Percentiles rank a stretch among this genome's conserved stretches.
Conservation (phyloP, 169 alveolate genomes). For the Cryptosporidium viatorum region DNA sequence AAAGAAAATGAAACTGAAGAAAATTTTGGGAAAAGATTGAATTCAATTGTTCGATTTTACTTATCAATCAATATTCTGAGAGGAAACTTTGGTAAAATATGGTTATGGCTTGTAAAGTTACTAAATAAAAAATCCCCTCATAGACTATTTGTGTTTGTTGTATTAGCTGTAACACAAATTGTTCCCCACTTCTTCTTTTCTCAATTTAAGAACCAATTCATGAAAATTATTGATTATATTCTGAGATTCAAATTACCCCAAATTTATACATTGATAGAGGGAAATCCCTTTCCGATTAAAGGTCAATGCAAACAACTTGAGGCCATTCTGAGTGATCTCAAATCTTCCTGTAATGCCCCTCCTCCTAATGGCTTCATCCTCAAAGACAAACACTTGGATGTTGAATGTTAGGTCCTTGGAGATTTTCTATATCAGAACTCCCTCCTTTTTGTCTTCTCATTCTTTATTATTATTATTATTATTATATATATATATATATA, state of each 20-base stretch:
- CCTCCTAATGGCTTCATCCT: slow-evolving; percentile 68
- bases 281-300: slow-evolving; percentile 55
- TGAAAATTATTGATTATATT: slow-evolving; percentile 53
- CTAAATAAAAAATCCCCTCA: slow-evolving; percentile 38
- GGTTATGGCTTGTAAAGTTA: slow-evolving; percentile 70
- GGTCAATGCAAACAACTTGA: slow-evolving; percentile 56
- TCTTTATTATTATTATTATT: neutral
- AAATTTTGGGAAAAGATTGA: slow-evolving; percentile 27
- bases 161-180: slow-evolving; percentile 21
- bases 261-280: slow-evolving; percentile 2
- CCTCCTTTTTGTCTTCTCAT: neutral
- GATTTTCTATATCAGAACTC: neutral
- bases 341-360: slow-evolving; percentile 5
- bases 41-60: slow-evolving; percentile 42
- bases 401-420: slow-evolving; percentile 31
- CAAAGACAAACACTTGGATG: slow-evolving; percentile 58
- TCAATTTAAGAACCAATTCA: slow-evolving; percentile 31
- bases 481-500: slow-evolving; percentile 23
- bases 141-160: slow-evolving; percentile 6
- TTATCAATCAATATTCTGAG: slow-evolving; percentile 42
- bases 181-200: slow-evolving; percentile 38
- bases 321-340: slow-evolving; percentile 27
- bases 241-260: slow-evolving; percentile 35
- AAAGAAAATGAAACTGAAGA: slow-evolving; percentile 37
- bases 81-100: slow-evolving; percentile 35